Evolutionary conservation across 2,329 filamentous ascomycete species (phyloP), one percentile per base, ranked within the genome.

Genomic region (Moelleriella libera): DNA sequence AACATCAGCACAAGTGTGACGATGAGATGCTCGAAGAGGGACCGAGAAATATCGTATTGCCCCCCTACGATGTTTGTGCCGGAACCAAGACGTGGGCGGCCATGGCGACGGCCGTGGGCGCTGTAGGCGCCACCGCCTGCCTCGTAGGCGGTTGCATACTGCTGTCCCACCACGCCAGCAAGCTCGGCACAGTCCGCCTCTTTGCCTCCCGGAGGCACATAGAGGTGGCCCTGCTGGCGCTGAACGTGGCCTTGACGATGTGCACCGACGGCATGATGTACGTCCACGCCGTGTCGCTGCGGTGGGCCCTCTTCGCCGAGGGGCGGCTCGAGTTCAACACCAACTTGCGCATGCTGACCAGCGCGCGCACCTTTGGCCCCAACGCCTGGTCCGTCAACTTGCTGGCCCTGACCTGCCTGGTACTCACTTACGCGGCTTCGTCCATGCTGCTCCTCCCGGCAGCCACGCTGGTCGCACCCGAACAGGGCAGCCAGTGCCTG

Each of bases 211-310:
- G 40, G 11, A 41, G 11, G 11, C 40, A 41, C 11, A 41, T 41
- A n/a, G 42, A 48, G 37, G 5, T 48, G 5, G 7, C 34, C 9
- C 12, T 32, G 9, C 31, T 47, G 5, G 28, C 11, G 14, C n/a
- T 47, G 34, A 47, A 47, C 31, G 41, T 47, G 21, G 30, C 43
- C 3, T n/a, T 47, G 6, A 47, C 46, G 30, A 10, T 47, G 14
- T 47, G 41, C 41, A 47, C 43, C 46, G 46, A 47, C 30, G 46
- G 40, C 46, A 47, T 44, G 41, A 47, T 47, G 46, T 47, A 43
- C 32, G 30, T 39, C 5, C 46, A 47, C 31, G 41, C 46, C 29
- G 46, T 47, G n/a, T 47, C 46, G 30, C 41, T 47, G n/a, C 46
- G 46, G 8, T 47, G 46, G 46, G 46, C 46, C 2, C 41, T 47